Percentiles rank a stretch among this genome's conserved stretches.
These are phyloP conservation scores for Kockovaella imperatae DNA, from an alignment of 768 basidiomycete genomes.

Conservation along the genomic window DNA sequence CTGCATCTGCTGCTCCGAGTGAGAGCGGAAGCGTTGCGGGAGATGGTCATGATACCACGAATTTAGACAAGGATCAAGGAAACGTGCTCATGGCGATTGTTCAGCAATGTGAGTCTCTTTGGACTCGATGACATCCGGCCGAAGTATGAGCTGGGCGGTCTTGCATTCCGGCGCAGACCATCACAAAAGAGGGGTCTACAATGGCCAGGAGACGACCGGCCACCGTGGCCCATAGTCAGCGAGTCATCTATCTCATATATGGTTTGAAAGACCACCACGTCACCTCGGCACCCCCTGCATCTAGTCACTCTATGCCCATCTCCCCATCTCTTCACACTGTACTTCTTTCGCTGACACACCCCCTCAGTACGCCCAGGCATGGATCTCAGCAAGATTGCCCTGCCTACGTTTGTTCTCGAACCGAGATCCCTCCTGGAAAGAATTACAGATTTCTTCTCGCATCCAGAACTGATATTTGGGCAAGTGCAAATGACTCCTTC, in stretches of 20 bases:
- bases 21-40: conserved; percentile 43
- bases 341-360: too few relatives aligned
- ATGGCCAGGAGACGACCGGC: too few relatives aligned
- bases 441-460: conserved; percentile 98
- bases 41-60: conserved; percentile 81
- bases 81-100: conserved; percentile 81
- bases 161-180: too few relatives aligned
- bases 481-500: too few relatives aligned
- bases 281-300: too few relatives aligned
- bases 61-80: conserved; percentile 90
- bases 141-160: not conserved
- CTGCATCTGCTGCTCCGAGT: not conserved
- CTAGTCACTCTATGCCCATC: too few relatives aligned
- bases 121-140: not conserved
- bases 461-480: conserved; percentile 68
- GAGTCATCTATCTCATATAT: too few relatives aligned
- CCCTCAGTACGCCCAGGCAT: conserved; percentile 64
- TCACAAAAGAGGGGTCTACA: too few relatives aligned
- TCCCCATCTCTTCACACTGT: too few relatives aligned
- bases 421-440: conserved; percentile 95
- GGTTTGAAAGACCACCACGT: too few relatives aligned
- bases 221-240: too few relatives aligned
- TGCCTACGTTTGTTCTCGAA: conserved; percentile 74
- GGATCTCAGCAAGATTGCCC: conserved; percentile 91
- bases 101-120: conserved; percentile 66